phyloP scores from a whole-genome alignment of 208 protist species.

The Crithidia mellificae region DNA sequence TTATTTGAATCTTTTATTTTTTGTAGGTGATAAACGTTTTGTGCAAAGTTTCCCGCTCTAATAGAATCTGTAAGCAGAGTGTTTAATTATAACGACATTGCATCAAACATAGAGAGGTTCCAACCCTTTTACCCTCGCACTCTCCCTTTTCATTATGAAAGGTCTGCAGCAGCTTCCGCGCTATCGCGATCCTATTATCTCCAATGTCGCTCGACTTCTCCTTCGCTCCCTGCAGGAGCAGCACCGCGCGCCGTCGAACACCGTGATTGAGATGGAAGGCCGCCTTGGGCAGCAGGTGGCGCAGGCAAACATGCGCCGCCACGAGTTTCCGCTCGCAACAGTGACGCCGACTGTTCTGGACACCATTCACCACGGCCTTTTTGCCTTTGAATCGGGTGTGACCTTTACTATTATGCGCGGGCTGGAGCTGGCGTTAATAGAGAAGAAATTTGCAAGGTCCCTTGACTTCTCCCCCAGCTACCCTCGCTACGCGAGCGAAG shows the following conservation, averaged over 20 bases:
- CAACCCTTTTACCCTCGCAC: too few relatives aligned
- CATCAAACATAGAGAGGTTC: too few relatives aligned
- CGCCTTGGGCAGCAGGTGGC: constrained; percentile 51
- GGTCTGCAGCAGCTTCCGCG: constrained; percentile 24
- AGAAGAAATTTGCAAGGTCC: background rate
- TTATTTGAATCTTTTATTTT: too few relatives aligned
- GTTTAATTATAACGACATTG: too few relatives aligned
- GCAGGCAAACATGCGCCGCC: constrained; percentile 20
- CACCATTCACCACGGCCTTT: constrained; percentile 10
- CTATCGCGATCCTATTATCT: constrained; percentile 51
- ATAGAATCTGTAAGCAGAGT: too few relatives aligned
- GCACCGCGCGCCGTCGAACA: constrained; percentile 27
- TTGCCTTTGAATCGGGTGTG: constrained; percentile 29
- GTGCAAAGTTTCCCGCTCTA: too few relatives aligned
- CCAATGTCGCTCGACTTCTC: constrained; percentile 39
- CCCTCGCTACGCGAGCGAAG: background rate
- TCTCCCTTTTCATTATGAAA: constrained; percentile 1
- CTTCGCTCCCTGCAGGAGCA: constrained; percentile 45
- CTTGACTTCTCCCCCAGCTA: background rate
- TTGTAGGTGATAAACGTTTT: too few relatives aligned
- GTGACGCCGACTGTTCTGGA: constrained; percentile 44
- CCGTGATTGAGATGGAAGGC: constrained; percentile 56
- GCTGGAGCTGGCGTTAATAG: constrained; percentile 23
- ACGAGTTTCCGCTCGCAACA: constrained; percentile 37
- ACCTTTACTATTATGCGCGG: background rate